These are phyloP conservation scores for Phytophthora gonapodyides DNA, from an alignment of 352 stramenopile species.

Conservation along the genomic window DNA sequence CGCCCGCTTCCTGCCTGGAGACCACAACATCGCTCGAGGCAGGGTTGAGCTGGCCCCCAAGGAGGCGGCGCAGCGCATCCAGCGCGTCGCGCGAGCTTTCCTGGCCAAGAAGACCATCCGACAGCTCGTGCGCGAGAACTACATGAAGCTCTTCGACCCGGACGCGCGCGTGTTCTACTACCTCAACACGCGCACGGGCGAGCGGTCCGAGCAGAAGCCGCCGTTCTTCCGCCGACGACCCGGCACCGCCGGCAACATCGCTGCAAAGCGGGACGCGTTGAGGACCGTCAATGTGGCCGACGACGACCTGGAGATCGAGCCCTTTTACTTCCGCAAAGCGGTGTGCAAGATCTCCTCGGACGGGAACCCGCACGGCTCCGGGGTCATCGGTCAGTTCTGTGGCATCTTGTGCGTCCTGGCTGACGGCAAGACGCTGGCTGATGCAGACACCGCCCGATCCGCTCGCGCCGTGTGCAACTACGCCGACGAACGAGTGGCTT, in stretches of 20 bases:
- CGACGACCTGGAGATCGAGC: slow-evolving; percentile 65
- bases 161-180: slow-evolving; percentile 66
- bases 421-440: slow-evolving; percentile 55
- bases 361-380: slow-evolving; percentile 50
- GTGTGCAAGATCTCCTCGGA: slow-evolving; percentile 61
- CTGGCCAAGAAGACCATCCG: slow-evolving; percentile 47
- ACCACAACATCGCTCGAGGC: slow-evolving; percentile 25
- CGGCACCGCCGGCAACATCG: slow-evolving; percentile 9
- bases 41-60: slow-evolving; percentile 23
- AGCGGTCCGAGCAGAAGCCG: slow-evolving; percentile 45
- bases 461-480: slow-evolving; percentile 64
- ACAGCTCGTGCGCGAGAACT: slow-evolving; percentile 58
- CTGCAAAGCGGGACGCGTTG: background rate
- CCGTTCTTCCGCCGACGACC: slow-evolving; percentile 46
- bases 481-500: slow-evolving; percentile 42
- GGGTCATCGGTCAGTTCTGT: slow-evolving; percentile 54
- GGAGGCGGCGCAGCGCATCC: slow-evolving; percentile 57
- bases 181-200: slow-evolving; percentile 59
- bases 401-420: slow-evolving; percentile 54
- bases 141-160: slow-evolving; percentile 77
- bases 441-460: slow-evolving; percentile 38
- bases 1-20: slow-evolving; percentile 42
- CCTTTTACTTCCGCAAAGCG: slow-evolving; percentile 65
- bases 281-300: slow-evolving; percentile 16
- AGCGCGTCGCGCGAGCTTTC: slow-evolving; percentile 46